Conservation (phyloP, 768 basidiomycete species). For the button mushroom (Agaricus bisporus) region DNA sequence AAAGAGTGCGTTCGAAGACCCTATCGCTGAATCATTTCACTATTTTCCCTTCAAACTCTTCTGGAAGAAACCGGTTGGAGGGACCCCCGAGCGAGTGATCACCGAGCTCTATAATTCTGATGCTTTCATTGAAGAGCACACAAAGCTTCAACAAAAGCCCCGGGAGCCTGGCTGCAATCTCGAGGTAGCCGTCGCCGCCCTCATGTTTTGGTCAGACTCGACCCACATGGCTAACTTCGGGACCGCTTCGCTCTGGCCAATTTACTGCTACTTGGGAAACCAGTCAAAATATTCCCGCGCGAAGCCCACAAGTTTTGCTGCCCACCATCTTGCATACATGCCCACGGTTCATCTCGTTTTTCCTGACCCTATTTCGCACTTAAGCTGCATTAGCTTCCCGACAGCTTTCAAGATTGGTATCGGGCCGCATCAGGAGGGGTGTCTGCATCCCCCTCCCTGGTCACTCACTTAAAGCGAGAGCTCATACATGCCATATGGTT, state of each 20-base stretch:
- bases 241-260: conserved; percentile 24
- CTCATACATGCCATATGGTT: conserved; percentile 22
- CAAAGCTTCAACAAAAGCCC: not conserved
- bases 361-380: too few species aligned
- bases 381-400: not conserved
- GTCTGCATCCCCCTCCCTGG: not conserved
- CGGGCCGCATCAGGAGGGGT: not conserved
- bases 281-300: conserved; percentile 29
- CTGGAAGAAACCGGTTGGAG: conserved; percentile 3
- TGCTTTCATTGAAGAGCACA: conserved; percentile 14
- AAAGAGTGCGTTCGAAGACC: conserved; percentile 8
- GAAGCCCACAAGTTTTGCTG: conserved; percentile 19
- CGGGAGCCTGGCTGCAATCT: conserved; percentile 4
- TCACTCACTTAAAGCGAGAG: conserved; percentile 13
- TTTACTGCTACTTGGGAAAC: conserved; percentile 28
- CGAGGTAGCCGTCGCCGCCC: conserved; percentile 15
- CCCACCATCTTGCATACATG: conserved; percentile 35
- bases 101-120: conserved; percentile 17
- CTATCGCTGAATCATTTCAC: conserved; percentile 13
- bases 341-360: conserved; percentile 21
- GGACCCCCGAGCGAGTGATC: conserved; percentile 9
- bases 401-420: conserved; percentile 16
- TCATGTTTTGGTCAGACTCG: conserved; percentile 27
- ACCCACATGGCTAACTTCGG: conserved; percentile 29
- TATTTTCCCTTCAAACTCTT: conserved; percentile 12